A percentile compares a stretch with the other conserved stretches of the same genome.
phyloP scores from a whole-genome alignment of 2,329 filamentous ascomycete species.

The Fusarium sp. region DNA sequence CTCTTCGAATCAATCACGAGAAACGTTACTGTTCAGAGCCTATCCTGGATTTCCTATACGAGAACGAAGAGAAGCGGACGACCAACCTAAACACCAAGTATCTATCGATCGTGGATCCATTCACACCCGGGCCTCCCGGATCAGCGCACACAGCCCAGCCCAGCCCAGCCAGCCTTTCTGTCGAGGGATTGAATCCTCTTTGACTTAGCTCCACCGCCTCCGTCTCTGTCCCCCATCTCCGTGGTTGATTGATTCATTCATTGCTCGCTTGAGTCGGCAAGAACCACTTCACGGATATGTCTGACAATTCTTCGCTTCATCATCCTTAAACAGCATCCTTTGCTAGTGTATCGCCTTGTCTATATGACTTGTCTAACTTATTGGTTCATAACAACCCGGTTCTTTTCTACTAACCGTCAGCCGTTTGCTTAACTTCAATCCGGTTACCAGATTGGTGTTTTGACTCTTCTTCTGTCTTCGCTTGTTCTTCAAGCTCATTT shows the following conservation, averaged over 20 bases:
- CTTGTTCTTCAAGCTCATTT: background rate
- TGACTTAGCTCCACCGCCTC: conserved; percentile 40
- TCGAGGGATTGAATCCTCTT: conserved; percentile 17
- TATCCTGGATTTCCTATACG: conserved; percentile 1
- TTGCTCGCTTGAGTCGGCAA: conserved; percentile 24
- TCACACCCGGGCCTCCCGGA: conserved; percentile 43
- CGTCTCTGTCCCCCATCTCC: conserved; percentile 1
- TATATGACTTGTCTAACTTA: background rate
- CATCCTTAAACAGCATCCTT: conserved; percentile 23
- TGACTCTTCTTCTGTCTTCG: background rate
- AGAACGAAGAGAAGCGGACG: conserved; percentile 13
- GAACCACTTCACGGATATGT: conserved; percentile 18
- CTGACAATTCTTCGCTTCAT: conserved; percentile 16
- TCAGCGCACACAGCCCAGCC: conserved; percentile 34
- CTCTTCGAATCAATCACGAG: background rate
- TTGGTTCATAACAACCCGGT: conserved; percentile 11
- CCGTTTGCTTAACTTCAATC: background rate
- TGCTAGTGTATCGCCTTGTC: conserved; percentile 4
- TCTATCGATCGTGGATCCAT: conserved; percentile 37
- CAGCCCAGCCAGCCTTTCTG: background rate
- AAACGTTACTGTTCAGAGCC: background rate
- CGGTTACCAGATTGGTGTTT: background rate
- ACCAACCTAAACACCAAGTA: conserved; percentile 37
- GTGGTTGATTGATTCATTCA: conserved; percentile 4
- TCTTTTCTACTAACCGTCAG: conserved; percentile 9